Conservation (phyloP, 192 early-diverging fungal genomes). For the Backusella sp. region DNA sequence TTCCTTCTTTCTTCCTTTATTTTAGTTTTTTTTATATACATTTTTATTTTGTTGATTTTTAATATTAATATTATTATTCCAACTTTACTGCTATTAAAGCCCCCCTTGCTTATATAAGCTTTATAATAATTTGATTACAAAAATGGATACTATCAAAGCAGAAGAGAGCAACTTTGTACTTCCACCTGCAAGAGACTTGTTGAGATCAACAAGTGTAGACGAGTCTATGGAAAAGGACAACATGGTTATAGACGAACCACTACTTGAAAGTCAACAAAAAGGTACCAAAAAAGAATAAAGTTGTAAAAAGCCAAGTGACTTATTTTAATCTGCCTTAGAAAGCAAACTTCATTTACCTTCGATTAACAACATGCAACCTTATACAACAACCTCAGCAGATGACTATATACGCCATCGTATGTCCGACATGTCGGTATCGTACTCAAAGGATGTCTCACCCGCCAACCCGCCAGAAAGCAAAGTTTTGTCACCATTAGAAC, state of each 20-base stretch:
- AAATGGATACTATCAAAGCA: constrained; percentile 11
- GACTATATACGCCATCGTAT: constrained; percentile 37
- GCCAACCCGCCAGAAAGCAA: constrained; percentile 11
- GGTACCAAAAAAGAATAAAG: not conserved
- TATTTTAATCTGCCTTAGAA: constrained; percentile 11
- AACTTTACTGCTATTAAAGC: not conserved
- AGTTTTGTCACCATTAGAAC: constrained; percentile 31
- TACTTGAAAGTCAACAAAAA: constrained; percentile 1
- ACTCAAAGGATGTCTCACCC: constrained; percentile 14
- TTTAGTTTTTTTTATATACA: not conserved
- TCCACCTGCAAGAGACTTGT: constrained; percentile 16
- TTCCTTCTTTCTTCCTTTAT: constrained; percentile 12
- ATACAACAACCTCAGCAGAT: constrained; percentile 25
- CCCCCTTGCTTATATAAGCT: not conserved
- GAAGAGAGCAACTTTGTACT: constrained; percentile 7
- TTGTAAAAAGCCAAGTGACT: not conserved
- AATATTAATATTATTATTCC: not conserved
- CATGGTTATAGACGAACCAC: constrained; percentile 15
- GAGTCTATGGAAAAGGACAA: not conserved
- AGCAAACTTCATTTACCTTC: constrained; percentile 23
- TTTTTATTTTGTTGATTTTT: not conserved
- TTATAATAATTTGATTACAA: not conserved
- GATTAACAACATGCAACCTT: constrained; percentile 25
- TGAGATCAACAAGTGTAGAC: not conserved
- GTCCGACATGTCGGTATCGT: constrained; percentile 34